A percentile compares a stretch with the other conserved stretches of the same genome.
These are phyloP conservation scores for Rutstroemia sp. DNA, from an alignment of 2,329 filamentous ascomycete genomes.

Conservation along the genomic window DNA sequence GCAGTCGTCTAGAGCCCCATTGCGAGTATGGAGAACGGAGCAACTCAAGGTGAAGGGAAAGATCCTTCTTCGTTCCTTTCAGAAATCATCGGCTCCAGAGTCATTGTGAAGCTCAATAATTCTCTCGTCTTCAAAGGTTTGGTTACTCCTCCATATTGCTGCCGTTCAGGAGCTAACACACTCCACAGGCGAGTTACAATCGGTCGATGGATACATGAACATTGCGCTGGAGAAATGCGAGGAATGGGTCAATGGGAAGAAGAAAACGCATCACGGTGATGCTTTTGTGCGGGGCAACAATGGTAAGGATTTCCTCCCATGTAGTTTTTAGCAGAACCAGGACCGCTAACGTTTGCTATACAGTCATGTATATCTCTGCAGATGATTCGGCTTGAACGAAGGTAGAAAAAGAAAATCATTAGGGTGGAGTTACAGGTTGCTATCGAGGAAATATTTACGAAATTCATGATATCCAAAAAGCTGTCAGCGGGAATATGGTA, in stretches of 20 bases:
- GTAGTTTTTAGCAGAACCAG: not conserved
- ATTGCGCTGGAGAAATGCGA: conserved; percentile 94
- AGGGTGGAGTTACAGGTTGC: conserved; percentile 10
- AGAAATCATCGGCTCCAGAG: conserved; percentile 88
- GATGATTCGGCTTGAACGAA: conserved; percentile 17
- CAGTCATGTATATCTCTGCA: conserved; percentile 31
- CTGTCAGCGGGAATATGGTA: not conserved
- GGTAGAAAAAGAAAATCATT: conserved; percentile 4
- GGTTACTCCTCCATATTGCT: not conserved
- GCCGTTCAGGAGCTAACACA: conserved; percentile 12
- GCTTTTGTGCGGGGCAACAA: conserved; percentile 96
- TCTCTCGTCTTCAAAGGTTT: conserved; percentile 94
- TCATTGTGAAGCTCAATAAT: conserved; percentile 98
- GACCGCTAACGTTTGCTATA: conserved; percentile 3
- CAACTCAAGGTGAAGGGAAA: conserved; percentile 62
- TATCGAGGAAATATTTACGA: conserved; percentile 11
- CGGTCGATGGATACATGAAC: conserved; percentile 99
- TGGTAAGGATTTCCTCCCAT: conserved; percentile 44
- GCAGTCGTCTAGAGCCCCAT: not conserved
- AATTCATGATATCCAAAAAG: conserved; percentile 13
- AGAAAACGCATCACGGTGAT: conserved; percentile 81
- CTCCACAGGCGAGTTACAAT: conserved; percentile 76
- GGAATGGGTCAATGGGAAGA: conserved; percentile 80
- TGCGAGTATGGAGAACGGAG: conserved; percentile 64
- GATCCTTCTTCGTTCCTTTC: conserved; percentile 90